A percentile compares a stretch with the other conserved stretches of the same genome.
phyloP scores from a whole-genome alignment of 495 filamentous ascomycete species.

The Cudoniella acicularis region DNA sequence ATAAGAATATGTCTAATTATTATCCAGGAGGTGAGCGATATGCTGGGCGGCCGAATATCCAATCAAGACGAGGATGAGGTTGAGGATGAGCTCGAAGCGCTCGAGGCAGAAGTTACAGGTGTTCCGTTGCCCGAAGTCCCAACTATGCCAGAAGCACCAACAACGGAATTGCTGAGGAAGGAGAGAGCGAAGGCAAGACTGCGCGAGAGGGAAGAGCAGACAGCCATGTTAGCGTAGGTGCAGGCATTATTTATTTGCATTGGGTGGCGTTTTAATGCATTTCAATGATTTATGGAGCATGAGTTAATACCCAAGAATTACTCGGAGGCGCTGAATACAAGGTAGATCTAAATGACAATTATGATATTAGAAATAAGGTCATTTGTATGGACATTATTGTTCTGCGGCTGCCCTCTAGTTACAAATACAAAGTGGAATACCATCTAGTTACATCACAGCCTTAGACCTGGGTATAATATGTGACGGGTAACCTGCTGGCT shows the following conservation, averaged over 20 bases:
- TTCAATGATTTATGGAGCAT: conserved; percentile 1
- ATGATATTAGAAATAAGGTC: too few relatives aligned
- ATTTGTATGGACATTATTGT: too few relatives aligned
- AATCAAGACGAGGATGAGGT: conserved; percentile 97
- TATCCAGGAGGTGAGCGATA: conserved; percentile 77
- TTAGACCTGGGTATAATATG: too few relatives aligned
- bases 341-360: neutral
- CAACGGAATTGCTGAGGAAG: conserved; percentile 31
- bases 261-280: conserved; percentile 18
- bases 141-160: conserved; percentile 58
- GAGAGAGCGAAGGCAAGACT: conserved; percentile 38
- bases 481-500: too few relatives aligned
- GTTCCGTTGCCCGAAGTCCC: conserved; percentile 21
- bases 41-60: conserved; percentile 80
- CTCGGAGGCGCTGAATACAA: neutral
- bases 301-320: neutral
- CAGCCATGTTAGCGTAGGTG: conserved; percentile 44
- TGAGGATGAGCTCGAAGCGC: conserved; percentile 83
- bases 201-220: conserved; percentile 29
- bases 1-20: neutral
- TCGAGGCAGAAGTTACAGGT: conserved; percentile 63
- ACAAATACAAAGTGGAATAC: too few relatives aligned
- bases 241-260: conserved; percentile 5
- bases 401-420: too few relatives aligned
- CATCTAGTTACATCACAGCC: too few relatives aligned